Evolutionary conservation across 345 rosid species (phyloP).

Genomic region (Heritiera fomes): DNA sequence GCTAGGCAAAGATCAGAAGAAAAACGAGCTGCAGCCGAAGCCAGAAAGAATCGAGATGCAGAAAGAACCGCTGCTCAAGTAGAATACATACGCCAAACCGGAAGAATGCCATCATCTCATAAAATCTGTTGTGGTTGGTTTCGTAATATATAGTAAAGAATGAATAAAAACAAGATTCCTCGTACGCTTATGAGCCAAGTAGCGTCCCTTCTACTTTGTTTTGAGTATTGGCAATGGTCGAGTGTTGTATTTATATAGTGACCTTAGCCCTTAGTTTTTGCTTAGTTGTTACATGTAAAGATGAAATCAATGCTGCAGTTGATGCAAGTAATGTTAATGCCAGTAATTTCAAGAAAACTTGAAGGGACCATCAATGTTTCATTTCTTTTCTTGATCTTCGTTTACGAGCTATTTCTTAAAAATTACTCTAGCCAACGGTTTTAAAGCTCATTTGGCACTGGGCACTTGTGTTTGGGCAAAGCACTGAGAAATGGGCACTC

Average conservation of each 20-base stretch:
- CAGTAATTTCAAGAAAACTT: too few relatives aligned
- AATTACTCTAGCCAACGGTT: too few relatives aligned
- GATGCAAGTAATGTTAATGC: background rate
- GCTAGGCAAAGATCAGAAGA: conserved; percentile 64
- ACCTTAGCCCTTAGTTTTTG: conserved; percentile 7
- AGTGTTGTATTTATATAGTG: conserved; percentile 16
- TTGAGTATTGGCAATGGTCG: background rate
- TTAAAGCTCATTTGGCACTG: background rate
- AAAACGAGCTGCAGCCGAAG: conserved; percentile 52
- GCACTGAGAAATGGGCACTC: background rate
- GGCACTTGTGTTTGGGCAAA: background rate
- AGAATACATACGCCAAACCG: conserved; percentile 59
- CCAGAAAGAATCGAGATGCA: conserved; percentile 50
- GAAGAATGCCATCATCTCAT: conserved; percentile 47
- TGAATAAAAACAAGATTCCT: background rate
- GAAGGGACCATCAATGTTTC: too few relatives aligned
- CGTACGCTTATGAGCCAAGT: conserved; percentile 19
- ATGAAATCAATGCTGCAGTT: background rate
- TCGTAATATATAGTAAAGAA: conserved; percentile 18
- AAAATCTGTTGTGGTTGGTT: conserved; percentile 64
- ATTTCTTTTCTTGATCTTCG: too few relatives aligned
- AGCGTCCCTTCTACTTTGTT: conserved; percentile 7
- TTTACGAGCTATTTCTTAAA: too few relatives aligned
- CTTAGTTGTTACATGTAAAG: conserved; percentile 11
- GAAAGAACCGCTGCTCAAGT: conserved; percentile 53